Base-by-base conservation (phyloP, 371 early-diverging fungal species). In the Mortierella sp. region DNA sequence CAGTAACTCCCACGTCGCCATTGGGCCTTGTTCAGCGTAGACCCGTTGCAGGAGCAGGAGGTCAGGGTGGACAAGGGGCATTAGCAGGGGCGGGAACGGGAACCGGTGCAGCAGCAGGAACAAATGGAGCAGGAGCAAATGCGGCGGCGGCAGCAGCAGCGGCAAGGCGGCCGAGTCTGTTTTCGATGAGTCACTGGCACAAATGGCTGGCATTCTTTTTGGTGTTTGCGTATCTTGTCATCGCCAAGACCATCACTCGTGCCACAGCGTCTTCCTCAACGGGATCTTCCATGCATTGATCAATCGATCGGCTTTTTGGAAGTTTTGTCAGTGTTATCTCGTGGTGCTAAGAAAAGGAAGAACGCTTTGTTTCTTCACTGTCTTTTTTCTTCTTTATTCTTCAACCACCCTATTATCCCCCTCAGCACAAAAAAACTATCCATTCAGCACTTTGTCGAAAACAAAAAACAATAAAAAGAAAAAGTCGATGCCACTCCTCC, bases 141-240 rank as follows among this genome's bases (percentile, higher is more conserved):
- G 72, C 83, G 74, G 71, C 75, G 82, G 70, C 73, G 31, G 64
- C 79, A 34, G 70, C 78, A 78, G 70, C 79, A 79, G 79, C 80
- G 75, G 85, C 43, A 58, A 52, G 74, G 64, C 50, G 70, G 52
- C 71, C 73, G 1, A 67, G 79, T 4, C 47, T 76, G 44, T 86
- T 52, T 79, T 80, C 82, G 44, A 75, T 89, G 53, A 87, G 85
- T 73, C 90, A 85, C 66, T 90, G 90, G 87, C 87, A 87, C 76
- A 88, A 89, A 64, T 91, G 90, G 92, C 53, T 89, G 47, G 85
- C 89, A 66, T 79, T 90, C 68, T 79, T 90, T 43, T 86, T 89
- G 44, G 88, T 90, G 24, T 90, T 88, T 84, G 85, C 87, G 9
- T 90, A 91, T 61, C 81, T 90, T 16, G 77, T 90, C 40, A 69